Evolutionary conservation across 208 protist species (phyloP), one percentile per base, ranked within the genome.

Genomic region (Leishmania turanica): DNA sequence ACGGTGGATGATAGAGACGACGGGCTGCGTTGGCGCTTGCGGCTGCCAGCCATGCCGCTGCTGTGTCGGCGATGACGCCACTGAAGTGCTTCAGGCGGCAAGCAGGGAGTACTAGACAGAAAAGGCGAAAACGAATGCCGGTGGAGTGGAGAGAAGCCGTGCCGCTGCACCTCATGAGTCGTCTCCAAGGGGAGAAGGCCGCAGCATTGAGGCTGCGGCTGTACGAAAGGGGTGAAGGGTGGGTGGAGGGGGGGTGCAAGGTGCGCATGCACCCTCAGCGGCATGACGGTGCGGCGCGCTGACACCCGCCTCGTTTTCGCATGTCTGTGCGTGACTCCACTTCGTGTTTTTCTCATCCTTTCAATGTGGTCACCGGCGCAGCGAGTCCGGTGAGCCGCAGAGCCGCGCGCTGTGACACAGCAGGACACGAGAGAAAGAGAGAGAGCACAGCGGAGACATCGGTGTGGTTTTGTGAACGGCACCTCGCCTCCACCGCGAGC

Each of bases 1-100:
- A 21, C 58, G 47, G n/a, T 34, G 68, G 1, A 13, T 54, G 75
- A 47, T 9, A 64, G 17, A 24, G 47, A n/a, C 31, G 75, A 51
- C 11, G 70, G 58, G 79, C 71, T 70, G 75, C 66, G 80, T 56
- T 70, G 66, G 49, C 80, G 70, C 78, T 85, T 77, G 15, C 58
- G 62, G 62, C 58, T 79, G 19, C 56, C 40, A 27, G 76, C 7
- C 82, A 81, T 81, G 73, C 73, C 37, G 72, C 49, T 76, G 70
- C 70, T 56, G 47, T 51, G 47, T 24, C n/a, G 1, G 70, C 70
- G 11, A 47, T 71, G 37, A 71, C 9, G 13, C 37, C 31, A 6
- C 11, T 13, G 0, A 72, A 72, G 40, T n/a, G 49, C 68, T n/a
- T 49, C 8, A 24, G 51, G 37, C 13, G 13, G 19, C 42, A 11